Evolutionary conservation across 805 yeast species (phyloP).

Genomic region (Pichia kluyveri): DNA sequence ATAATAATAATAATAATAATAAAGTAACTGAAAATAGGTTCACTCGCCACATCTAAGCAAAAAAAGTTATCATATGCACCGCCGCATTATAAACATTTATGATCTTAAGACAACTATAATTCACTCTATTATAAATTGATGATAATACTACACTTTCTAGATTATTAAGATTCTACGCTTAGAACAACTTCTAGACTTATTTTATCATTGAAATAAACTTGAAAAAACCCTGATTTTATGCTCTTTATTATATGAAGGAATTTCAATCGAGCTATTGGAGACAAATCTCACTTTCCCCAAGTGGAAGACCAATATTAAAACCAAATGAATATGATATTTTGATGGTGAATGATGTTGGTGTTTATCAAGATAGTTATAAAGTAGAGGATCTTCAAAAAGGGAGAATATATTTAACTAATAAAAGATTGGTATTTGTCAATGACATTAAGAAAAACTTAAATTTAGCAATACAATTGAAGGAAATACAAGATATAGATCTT

Average conservation of each 20-base stretch:
- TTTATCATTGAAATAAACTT: too few species aligned
- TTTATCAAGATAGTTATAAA: constrained; percentile 71
- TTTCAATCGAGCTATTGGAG: constrained; percentile 15
- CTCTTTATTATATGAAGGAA: neutral
- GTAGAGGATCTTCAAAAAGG: constrained; percentile 62
- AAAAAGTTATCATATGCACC: too few species aligned
- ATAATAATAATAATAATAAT: too few species aligned
- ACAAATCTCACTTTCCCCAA: constrained; percentile 15
- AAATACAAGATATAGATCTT: constrained; percentile 15
- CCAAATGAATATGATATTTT: constrained; percentile 39
- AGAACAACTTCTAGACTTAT: too few species aligned
- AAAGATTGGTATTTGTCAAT: constrained; percentile 62
- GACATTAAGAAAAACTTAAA: constrained; percentile 1
- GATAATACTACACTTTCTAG: too few species aligned
- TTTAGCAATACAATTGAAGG: constrained; percentile 11
- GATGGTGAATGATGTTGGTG: constrained; percentile 52
- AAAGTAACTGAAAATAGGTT: too few species aligned
- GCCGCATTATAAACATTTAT: too few species aligned
- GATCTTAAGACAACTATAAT: too few species aligned
- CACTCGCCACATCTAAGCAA: too few species aligned
- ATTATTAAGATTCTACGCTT: too few species aligned
- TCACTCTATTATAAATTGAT: too few species aligned
- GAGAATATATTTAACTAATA: constrained; percentile 65
- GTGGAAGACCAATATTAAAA: constrained; percentile 25
- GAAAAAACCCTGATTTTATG: neutral